phyloP scores from a whole-genome alignment of 768 basidiomycete genomes.

The Boletellus emodensis region DNA sequence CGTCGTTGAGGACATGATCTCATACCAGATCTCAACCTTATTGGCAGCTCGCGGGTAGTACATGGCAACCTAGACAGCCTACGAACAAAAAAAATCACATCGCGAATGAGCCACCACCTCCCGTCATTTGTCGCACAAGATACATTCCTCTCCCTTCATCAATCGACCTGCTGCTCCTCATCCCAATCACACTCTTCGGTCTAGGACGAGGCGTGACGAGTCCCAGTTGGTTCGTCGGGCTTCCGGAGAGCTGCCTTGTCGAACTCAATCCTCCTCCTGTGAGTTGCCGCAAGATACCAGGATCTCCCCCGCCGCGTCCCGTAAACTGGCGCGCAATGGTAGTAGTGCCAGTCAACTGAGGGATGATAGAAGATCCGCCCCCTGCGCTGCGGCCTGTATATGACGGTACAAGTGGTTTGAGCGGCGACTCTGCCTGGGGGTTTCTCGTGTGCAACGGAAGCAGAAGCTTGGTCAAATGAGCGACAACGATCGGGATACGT shows the following conservation, averaged over 20 bases:
- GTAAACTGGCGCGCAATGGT: conserved; percentile 77
- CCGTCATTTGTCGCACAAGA: conserved; percentile 76
- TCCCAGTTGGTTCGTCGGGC: conserved; percentile 69
- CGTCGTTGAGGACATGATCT: neutral
- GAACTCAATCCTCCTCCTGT: conserved; percentile 68
- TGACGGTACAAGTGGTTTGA: conserved; percentile 43
- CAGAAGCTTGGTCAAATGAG: conserved; percentile 42
- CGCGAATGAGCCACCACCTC: conserved; percentile 33
- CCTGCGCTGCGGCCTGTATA: conserved; percentile 38
- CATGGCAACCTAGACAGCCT: conserved; percentile 11
- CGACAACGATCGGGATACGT: conserved; percentile 1
- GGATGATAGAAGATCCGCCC: conserved; percentile 31
- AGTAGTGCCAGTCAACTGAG: conserved; percentile 68
- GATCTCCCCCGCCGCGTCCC: conserved; percentile 44
- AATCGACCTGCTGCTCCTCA: conserved; percentile 55
- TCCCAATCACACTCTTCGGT: conserved; percentile 76
- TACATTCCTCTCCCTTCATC: conserved; percentile 71
- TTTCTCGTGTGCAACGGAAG: conserved; percentile 46
- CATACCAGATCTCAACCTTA: conserved; percentile 10
- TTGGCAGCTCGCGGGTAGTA: neutral
- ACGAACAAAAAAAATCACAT: conserved; percentile 14
- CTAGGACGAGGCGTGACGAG: conserved; percentile 46
- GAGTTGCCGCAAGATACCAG: conserved; percentile 46
- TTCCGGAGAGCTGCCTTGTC: conserved; percentile 57
- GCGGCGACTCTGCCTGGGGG: conserved; percentile 52